A percentile compares a stretch with the other conserved stretches of the same genome.
These are phyloP conservation scores for Ogataea wickerhamii DNA, from an alignment of 805 yeast genomes.

Conservation along the genomic window DNA sequence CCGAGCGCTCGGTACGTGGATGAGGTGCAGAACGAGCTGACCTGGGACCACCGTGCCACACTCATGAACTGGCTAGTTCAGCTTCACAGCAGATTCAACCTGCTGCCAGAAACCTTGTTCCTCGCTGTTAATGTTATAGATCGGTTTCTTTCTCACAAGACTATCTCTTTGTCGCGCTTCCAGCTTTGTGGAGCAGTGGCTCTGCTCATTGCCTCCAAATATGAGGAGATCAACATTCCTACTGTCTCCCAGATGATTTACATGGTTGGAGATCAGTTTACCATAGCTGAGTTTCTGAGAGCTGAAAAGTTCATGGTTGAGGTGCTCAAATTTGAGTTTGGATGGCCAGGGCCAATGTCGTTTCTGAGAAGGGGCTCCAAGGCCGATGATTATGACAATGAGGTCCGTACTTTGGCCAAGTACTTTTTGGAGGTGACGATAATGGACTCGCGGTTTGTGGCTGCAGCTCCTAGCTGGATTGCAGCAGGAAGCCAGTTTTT, in stretches of 20 bases:
- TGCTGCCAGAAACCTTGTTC: slow-evolving; percentile 81
- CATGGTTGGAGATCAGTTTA: slow-evolving; percentile 78
- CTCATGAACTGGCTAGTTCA: slow-evolving; percentile 89
- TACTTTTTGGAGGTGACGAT: slow-evolving; percentile 75
- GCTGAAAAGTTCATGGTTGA: slow-evolving; percentile 80
- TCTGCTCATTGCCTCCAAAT: slow-evolving; percentile 86
- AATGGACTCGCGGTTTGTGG: slow-evolving; percentile 70
- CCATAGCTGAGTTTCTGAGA: slow-evolving; percentile 69
- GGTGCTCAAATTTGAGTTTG: slow-evolving; percentile 67
- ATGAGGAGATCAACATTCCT: slow-evolving; percentile 90
- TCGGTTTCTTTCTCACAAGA: slow-evolving; percentile 67
- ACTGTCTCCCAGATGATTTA: slow-evolving; percentile 79
- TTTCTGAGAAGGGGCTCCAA: slow-evolving; percentile 83
- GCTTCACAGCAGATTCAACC: slow-evolving; percentile 75
- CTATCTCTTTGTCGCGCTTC: slow-evolving; percentile 76
- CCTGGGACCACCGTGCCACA: slow-evolving; percentile 72
- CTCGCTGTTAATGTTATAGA: slow-evolving; percentile 84
- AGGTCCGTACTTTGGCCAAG: slow-evolving; percentile 81
- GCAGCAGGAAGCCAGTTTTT: slow-evolving; percentile 85
- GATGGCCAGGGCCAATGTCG: slow-evolving; percentile 88
- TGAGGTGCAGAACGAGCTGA: slow-evolving; percentile 67
- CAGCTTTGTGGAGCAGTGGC: slow-evolving; percentile 94
- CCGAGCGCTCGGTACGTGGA: slow-evolving; percentile 77
- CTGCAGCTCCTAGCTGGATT: slow-evolving; percentile 67
- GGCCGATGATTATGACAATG: slow-evolving; percentile 85